Conservation (phyloP, 2,329 filamentous ascomycete genomes). For the Purpureocillium lavendulum region DNA sequence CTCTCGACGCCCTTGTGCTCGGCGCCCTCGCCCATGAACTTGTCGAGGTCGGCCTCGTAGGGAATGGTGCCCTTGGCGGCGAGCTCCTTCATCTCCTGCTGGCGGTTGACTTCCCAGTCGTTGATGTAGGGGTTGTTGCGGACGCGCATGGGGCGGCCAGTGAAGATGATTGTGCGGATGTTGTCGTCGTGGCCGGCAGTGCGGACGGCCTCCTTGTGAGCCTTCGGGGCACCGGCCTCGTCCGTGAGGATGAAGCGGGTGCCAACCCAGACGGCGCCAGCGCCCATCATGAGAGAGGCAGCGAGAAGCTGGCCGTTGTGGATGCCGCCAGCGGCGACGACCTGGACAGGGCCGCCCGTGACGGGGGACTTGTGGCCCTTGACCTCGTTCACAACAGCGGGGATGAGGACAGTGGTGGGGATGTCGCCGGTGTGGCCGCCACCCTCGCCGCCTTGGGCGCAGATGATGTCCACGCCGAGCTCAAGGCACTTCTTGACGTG, state of each 20-base stretch:
- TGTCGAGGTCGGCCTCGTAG: conserved; percentile 90
- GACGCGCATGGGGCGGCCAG: conserved; percentile 87
- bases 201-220: conserved; percentile 91
- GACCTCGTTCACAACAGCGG: conserved; percentile 76
- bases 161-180: conserved; percentile 96
- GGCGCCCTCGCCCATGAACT: conserved; percentile 54
- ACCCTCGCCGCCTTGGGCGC: conserved; percentile 95
- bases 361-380: conserved; percentile 77
- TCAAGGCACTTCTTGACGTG: conserved; percentile 95
- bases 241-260: conserved; percentile 91
- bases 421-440: conserved; percentile 95
- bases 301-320: conserved; percentile 88
- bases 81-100: conserved; percentile 84
- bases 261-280: conserved; percentile 89
- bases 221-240: conserved; percentile 86
- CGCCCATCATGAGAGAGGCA: conserved; percentile 86
- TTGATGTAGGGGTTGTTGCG: conserved; percentile 88
- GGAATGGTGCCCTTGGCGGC: conserved; percentile 85
- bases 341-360: conserved; percentile 80
- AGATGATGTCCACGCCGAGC: conserved; percentile 90
- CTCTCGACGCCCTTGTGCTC: conserved; percentile 48
- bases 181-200: conserved; percentile 94
- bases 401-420: conserved; percentile 86
- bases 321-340: conserved; percentile 88
- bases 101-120: conserved; percentile 93